Percentiles rank a stretch among this genome's conserved stretches.
phyloP scores from a whole-genome alignment of 148 eudicot species.

The Nepenthes gracilis region DNA sequence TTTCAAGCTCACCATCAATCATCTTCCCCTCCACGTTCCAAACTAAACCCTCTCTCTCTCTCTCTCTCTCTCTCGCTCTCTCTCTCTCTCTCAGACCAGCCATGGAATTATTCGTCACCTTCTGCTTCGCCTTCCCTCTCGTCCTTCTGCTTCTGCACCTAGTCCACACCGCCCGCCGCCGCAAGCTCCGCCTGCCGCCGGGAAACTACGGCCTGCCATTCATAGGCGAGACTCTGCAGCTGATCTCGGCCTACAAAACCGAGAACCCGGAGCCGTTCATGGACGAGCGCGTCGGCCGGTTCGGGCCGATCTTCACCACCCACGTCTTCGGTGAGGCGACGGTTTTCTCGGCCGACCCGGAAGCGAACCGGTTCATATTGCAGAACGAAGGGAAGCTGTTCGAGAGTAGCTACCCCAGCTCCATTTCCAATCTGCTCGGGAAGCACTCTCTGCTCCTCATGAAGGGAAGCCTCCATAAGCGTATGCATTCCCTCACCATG shows the following conservation, averaged over 20 bases:
- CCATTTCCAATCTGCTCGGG: conserved; percentile 69
- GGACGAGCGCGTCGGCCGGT: conserved; percentile 53
- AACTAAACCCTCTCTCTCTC: no score
- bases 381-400: conserved; percentile 86
- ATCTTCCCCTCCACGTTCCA: no score
- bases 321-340: conserved; percentile 86
- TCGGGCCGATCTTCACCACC: conserved; percentile 69
- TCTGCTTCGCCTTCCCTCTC: neutral
- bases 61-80: no score
- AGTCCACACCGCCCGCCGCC: conserved; percentile 17
- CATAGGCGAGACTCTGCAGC: conserved; percentile 82
- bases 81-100: no score
- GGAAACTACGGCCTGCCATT: conserved; percentile 72
- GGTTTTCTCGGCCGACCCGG: conserved; percentile 78
- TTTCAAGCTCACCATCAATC: no score
- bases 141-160: conserved; percentile 20
- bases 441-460: conserved; percentile 67
- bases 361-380: conserved; percentile 62
- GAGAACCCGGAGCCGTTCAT: conserved; percentile 89
- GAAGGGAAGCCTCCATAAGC: conserved; percentile 68
- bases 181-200: conserved; percentile 49
- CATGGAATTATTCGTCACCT: no score
- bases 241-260: conserved; percentile 84
- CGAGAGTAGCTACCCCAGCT: conserved; percentile 83
- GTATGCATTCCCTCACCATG: conserved; percentile 87